Evolutionary conservation across 306 rosid species (phyloP), one percentile per base, ranked within the genome.

Genomic region (Prunus kanzakura): DNA sequence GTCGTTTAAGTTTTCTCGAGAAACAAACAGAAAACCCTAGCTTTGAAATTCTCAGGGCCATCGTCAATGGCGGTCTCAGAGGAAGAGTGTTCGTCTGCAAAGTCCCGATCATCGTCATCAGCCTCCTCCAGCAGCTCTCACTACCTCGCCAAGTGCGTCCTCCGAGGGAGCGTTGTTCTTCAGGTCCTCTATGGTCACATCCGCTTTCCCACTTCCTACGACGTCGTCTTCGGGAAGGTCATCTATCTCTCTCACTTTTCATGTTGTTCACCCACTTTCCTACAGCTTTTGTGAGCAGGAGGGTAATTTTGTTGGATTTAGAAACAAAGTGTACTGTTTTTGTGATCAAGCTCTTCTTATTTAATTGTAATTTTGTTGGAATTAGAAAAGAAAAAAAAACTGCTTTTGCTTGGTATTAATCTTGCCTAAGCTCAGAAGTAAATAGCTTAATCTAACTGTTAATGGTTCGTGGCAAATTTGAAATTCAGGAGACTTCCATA

Each of bases 211-310:
- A 73, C 81, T 68, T 87, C 91, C 3, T 84, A 78, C 72, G 98
- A 92, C 88, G 84, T 94, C 80, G 89, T 92, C 47, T 94, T 94
- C 20, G 97, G 89, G 84, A 87, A 93, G 96, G 96, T 92, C 70
- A 4, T 50, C 43, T 38, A 51, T 46, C 45, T 32, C 32, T 29
- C 45, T 43, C 49, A 64, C 4, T 62, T 56, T 45, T 22, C 43
- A 38, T 38, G 43, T 38, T 38, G 9, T 38, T 38, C 43, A 38
- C 43, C 41, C 9, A 7, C 43, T 3, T 46, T 32, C 10, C 27
- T 54, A 15, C 57, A 15, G 43, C 29, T 38, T 45, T 41, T 27
- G 11, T 60, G 13, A 58, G 64, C 64, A 10, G 64, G 23, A 58
- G 18, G 64, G 64, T 25, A 60, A 32, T 23, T 5, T 23, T 14